A percentile compares a stretch with the other conserved stretches of the same genome.
Evolutionary conservation across 768 basidiomycete genomes (phyloP).

Genomic region (Saitozyma sp.): DNA sequence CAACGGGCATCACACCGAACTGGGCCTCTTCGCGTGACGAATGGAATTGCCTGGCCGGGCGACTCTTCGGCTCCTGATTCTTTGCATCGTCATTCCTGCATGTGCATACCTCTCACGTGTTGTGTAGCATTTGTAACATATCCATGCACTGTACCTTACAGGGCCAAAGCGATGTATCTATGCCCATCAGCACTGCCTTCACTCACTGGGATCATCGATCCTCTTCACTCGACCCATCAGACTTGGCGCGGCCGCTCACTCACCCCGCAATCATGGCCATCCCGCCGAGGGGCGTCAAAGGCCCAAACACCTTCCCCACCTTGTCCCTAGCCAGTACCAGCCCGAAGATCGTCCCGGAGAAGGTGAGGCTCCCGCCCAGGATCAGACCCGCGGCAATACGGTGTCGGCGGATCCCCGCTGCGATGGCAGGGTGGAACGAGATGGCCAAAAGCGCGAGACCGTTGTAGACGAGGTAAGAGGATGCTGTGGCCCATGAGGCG

Average conservation of each 20-base stretch:
- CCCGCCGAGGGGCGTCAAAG: conserved; percentile 47
- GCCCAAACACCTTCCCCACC: conserved; percentile 41
- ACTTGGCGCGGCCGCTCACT: conserved; percentile 14
- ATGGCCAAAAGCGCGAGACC: conserved; percentile 48
- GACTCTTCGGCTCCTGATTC: too few relatives aligned
- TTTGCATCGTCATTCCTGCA: too few relatives aligned
- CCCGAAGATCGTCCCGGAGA: conserved; percentile 47
- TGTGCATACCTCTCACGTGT: too few relatives aligned
- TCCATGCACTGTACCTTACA: conserved; percentile 5
- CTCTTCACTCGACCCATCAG: background rate
- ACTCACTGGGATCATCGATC: too few relatives aligned
- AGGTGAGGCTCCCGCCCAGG: conserved; percentile 35
- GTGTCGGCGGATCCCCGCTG: conserved; percentile 13
- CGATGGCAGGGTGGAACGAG: conserved; percentile 36
- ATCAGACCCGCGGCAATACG: conserved; percentile 38
- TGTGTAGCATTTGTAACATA: background rate
- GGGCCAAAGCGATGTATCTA: conserved; percentile 14
- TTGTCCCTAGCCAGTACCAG: conserved; percentile 44
- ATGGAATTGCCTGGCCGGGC: too few relatives aligned
- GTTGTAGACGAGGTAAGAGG: conserved; percentile 50
- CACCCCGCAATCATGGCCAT: conserved; percentile 50
- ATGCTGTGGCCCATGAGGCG: conserved; percentile 43
- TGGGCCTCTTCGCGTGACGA: too few relatives aligned
- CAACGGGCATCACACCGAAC: too few relatives aligned
- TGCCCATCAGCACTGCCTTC: background rate